Evolutionary conservation across 352 stramenopile genomes (phyloP).

Genomic region (Albugo laibachii): DNA sequence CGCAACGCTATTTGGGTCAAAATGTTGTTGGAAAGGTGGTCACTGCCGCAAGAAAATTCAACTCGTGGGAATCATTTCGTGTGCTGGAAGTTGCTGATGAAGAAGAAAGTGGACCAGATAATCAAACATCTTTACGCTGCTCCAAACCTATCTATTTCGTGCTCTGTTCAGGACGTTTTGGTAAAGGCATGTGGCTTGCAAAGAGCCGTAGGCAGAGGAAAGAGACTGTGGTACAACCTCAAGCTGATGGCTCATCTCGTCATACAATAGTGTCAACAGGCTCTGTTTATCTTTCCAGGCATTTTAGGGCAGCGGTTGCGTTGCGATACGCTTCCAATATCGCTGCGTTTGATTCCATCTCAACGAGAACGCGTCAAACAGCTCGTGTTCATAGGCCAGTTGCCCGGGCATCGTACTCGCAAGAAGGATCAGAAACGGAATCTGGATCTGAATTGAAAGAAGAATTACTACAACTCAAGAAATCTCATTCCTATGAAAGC

Average conservation of each 20-base stretch:
- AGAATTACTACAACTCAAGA: no score
- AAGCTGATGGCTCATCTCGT: neutral
- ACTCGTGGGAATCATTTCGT: conserved; percentile 51
- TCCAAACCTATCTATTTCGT: conserved; percentile 32
- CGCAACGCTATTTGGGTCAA: conserved; percentile 48
- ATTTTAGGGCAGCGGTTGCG: conserved; percentile 40
- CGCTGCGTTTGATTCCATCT: conserved; percentile 16
- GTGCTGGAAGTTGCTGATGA: conserved; percentile 25
- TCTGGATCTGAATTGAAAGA: no score
- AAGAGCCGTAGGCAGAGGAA: conserved; percentile 13
- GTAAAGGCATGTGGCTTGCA: conserved; percentile 64
- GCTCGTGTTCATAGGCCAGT: no score
- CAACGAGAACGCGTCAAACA: no score
- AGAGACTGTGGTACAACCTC: conserved; percentile 1
- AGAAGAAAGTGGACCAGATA: conserved; percentile 1
- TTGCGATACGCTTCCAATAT: conserved; percentile 52
- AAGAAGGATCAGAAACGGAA: no score
- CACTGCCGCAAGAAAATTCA: conserved; percentile 36
- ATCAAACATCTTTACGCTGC: neutral
- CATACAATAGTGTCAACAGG: neutral
- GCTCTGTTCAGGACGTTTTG: conserved; percentile 51
- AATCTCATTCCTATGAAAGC: no score
- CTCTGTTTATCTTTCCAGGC: conserved; percentile 39
- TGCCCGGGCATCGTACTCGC: no score
- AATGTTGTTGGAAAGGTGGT: conserved; percentile 49